These are phyloP conservation scores for Talaromyces ruber DNA, from an alignment of 495 filamentous ascomycete genomes.

Conservation along the genomic window DNA sequence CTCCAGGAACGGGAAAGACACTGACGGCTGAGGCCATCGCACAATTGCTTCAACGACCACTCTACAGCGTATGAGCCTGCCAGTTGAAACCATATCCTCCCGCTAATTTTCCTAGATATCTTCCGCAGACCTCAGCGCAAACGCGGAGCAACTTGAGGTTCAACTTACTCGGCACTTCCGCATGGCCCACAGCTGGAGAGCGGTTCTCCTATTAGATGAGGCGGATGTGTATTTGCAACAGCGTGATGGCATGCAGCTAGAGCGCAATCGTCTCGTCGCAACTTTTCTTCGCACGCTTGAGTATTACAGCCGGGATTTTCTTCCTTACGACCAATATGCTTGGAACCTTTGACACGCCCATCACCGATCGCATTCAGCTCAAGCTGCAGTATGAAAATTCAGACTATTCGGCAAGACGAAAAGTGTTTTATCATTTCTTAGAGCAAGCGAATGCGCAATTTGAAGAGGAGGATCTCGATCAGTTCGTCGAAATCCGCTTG, in stretches of 20 bases:
- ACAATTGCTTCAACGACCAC: slow-evolving; percentile 19
- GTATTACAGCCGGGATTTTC: slow-evolving; percentile 53
- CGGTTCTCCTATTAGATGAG: slow-evolving; percentile 36
- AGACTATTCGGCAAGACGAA: slow-evolving; percentile 15
- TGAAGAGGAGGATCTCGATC: neutral
- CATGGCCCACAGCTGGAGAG: slow-evolving; percentile 25
- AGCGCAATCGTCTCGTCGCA: slow-evolving; percentile 37
- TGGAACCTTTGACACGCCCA: slow-evolving; percentile 39
- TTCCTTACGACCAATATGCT: slow-evolving; percentile 52
- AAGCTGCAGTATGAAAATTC: slow-evolving; percentile 38
- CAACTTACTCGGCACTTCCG: neutral
- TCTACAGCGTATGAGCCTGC: slow-evolving; percentile 11
- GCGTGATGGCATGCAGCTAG: slow-evolving; percentile 21
- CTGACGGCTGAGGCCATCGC: slow-evolving; percentile 31
- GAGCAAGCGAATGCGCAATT: neutral
- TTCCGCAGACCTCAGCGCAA: neutral
- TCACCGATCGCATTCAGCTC: slow-evolving; percentile 44
- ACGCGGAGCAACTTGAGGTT: neutral
- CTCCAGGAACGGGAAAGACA: slow-evolving; percentile 35
- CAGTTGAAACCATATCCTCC: neutral
- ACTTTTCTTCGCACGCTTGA: slow-evolving; percentile 45
- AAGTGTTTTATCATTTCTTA: slow-evolving; percentile 24
- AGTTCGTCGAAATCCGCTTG: neutral
- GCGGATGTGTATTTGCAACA: slow-evolving; percentile 39
- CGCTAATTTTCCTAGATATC: neutral